Evolutionary conservation across 139 green algal species (phyloP), one percentile per base, ranked within the genome.

Genomic region (Marvania coccoides): DNA sequence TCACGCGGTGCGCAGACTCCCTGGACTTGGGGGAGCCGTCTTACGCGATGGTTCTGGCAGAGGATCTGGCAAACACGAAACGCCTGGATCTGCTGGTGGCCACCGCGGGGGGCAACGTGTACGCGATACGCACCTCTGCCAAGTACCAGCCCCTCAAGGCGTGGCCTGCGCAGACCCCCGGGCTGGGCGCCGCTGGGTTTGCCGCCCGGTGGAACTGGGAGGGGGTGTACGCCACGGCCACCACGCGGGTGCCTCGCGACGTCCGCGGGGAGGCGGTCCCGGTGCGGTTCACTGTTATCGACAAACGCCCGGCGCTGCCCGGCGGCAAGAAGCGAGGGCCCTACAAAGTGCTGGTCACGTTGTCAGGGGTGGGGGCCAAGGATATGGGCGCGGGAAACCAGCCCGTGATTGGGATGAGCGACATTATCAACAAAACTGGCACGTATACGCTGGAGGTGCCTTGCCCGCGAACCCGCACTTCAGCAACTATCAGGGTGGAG

Each of bases 31-130:
- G 92, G 4, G 94, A 98, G 76, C 83, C 79, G 1, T 80, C 72
- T 2, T 96, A 97, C 71, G 73, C 73, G 28, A 89, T 91, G 67
- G 88, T 96, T 37, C 84, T 99, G 48, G 88, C 83, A 1, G 94
- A 98, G 48, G 92, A 98, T 79, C 38, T 98, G 42, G 81, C 91
- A 55, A 75, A 79, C 34, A 77, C 93, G 65, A 61, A 36, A 13
- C 14, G 42, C 35, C 74, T 95, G 60, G 91, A 97, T 60, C 78
- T 99, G 47, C 36, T 99, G 29, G 80, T 95, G 40, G 69, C 90
- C 31, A 97, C 94, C 55, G 96, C 96, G 36, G 42, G 23, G 7
- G 94, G 94, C 51, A 93, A 95, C 64, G 75, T 98, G 7, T 96
- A 96, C 68, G 63, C 66, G 36, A 88, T 97, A 23, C 75, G 88